Base-by-base conservation (phyloP, 1,284 basidiomycete genomes). In the Microstroma glucosiphilum region DNA sequence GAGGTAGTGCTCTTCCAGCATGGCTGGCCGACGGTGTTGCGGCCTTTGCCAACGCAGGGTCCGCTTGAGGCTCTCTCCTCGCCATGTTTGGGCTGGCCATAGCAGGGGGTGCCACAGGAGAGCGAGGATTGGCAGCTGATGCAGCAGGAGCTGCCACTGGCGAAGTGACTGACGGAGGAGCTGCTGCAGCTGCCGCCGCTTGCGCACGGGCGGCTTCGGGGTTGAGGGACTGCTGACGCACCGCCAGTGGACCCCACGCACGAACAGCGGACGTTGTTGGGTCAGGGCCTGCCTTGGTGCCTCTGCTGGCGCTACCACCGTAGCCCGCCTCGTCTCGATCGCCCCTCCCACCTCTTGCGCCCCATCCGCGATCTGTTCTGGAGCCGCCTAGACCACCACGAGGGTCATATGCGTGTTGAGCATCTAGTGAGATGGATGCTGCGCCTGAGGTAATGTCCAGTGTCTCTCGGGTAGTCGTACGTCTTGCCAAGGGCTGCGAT, bases 161-260 rank as follows among this genome's bases (percentile, higher is more conserved):
- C 9, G 30, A 30, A 12, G 62, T 59, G 9, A 57, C 53, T n/a
- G 66, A n/a, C 23, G 66, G 60, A 4, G 51, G 48, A 40, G 60
- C 23, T 25, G 60, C 59, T 43, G 51, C 62, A 25, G 64, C 23
- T 7, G 63, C 41, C 23, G 43, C n/a, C 8, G 61, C 40, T 48
- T 48, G 46, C 46, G 17, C n/a, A 25, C 51, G 21, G 56, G 42
- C 15, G 62, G 40, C 63, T 53, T 57, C 63, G 17, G 63, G 46
- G 58, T 60, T 72, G 56, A 63, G 60, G 1, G 60, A 59, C 41
- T 64, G 60, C 41, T 64, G 61, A 11, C 70, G 60, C 54, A 66
- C 68, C 9, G 75, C 76, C 13, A 78, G 60, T 1, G 76, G 75
- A 9, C 76, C 76, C 76, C 76, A 78, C 21, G 61, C 61, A 23